Evolutionary conservation across 2,329 filamentous ascomycete species (phyloP), one percentile per base, ranked within the genome.

Genomic region (Polytolypa hystricis): DNA sequence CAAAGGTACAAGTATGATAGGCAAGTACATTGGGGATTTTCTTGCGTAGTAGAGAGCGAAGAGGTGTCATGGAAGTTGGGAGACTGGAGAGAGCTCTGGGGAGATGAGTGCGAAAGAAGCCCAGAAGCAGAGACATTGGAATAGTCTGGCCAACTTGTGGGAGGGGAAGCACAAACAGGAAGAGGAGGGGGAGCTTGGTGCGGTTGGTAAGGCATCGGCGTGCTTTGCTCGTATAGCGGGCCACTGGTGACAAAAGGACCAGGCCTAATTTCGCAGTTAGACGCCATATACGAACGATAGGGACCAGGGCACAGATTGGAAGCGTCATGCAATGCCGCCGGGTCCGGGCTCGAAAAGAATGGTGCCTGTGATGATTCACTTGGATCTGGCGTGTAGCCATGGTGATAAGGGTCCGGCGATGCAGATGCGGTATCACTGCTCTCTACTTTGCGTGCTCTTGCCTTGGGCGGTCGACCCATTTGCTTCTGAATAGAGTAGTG

Each of bases 401-500:
- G 33, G 11, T 21, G n/a, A 32, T 37, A 17, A 12, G 25, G 25
- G 8, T 36, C 23, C 2, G 27, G 29, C 18, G 38, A 21, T 12
- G 18, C n/a, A 10, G 18, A 15, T 1, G 20, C 8, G 1, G 30
- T 33, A 21, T 8, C 25, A 23, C 44, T 44, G 23, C 48, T 42
- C 5, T 58, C 49, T 7, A 58, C 52, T 25, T 54, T 48, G 26
- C 53, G 49, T 26, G 50, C 47, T 33, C 55, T 55, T 42, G 58
- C 62, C 51, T 64, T 47, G 66, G 14, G 60, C 1, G 64, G 64
- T 11, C 64, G 54, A 17, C 64, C 64, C 64, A 67, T 67, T 42
- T 60, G 62, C 45, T 67, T 67, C 46, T 67, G 64, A 37, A 58
- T 46, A 4, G 64, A 67, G 45, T 67, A 67, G 38, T 64, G 58